Evolutionary conservation across 331 rosid genomes (phyloP).

Genomic region (Phaseolus coccineus): DNA sequence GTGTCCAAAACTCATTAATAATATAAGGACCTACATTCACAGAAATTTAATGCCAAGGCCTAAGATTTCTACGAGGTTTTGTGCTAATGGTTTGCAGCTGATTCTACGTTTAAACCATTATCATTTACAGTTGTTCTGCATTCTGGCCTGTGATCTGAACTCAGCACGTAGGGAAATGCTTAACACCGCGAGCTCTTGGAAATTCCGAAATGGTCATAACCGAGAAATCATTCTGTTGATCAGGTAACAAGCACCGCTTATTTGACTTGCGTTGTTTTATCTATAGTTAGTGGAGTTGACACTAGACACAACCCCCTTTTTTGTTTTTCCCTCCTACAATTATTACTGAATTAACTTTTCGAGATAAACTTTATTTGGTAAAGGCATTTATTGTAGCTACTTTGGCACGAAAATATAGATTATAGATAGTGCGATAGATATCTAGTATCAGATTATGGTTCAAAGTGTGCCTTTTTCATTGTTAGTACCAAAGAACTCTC

Average conservation of each 20-base stretch:
- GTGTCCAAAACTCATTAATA: background rate
- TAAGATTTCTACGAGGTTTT: background rate
- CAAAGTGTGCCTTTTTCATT: background rate
- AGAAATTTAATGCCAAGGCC: background rate
- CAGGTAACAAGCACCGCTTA: background rate
- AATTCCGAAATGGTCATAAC: background rate
- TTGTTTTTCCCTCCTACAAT: background rate
- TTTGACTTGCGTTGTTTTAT: background rate
- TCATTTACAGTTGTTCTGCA: slow-evolving; percentile 13
- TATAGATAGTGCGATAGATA: background rate
- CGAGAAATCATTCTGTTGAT: background rate
- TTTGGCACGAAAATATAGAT: background rate
- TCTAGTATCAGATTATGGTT: background rate
- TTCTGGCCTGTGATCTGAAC: background rate
- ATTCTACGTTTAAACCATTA: slow-evolving; percentile 11
- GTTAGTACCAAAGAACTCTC: background rate
- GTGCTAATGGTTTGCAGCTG: slow-evolving; percentile 23
- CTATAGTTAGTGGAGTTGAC: background rate
- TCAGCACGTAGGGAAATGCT: background rate
- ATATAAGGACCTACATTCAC: background rate
- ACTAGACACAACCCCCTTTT: background rate
- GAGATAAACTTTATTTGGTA: background rate
- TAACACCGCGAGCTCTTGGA: background rate
- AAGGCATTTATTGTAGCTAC: background rate
- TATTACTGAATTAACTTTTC: slow-evolving; percentile 19